Percentiles rank a stretch among this genome's conserved stretches.
Conservation (phyloP, 1,284 basidiomycete genomes). For the Rhodotorula sp. region DNA sequence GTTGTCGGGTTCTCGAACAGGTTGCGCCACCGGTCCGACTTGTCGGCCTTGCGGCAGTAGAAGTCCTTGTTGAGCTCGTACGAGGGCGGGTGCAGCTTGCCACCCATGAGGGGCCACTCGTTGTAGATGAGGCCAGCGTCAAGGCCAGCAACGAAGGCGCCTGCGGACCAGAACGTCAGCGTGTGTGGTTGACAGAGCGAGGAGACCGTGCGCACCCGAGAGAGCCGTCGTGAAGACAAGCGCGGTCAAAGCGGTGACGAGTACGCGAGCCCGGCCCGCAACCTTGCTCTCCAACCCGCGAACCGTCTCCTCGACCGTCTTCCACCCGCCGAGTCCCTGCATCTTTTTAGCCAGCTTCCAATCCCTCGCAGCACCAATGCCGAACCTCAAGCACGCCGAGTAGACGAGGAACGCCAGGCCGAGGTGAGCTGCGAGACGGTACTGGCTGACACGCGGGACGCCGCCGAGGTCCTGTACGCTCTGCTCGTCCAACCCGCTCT, state of each 20-base stretch:
- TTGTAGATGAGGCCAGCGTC: slow-evolving; percentile 97
- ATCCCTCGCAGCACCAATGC: slow-evolving; percentile 74
- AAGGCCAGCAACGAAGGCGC: slow-evolving; percentile 95
- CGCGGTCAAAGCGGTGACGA: slow-evolving; percentile 64
- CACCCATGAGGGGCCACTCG: slow-evolving; percentile 95
- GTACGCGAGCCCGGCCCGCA: slow-evolving; percentile 61
- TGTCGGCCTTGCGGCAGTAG: slow-evolving; percentile 67
- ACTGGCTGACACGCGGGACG: slow-evolving; percentile 95
- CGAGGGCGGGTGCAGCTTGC: slow-evolving; percentile 70
- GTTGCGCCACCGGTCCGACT: slow-evolving; percentile 79
- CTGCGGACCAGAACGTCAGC: slow-evolving; percentile 52
- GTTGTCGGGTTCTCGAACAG: slow-evolving; percentile 96
- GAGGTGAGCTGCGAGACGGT: slow-evolving; percentile 91
- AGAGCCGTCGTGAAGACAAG: slow-evolving; percentile 87
- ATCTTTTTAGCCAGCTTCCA: slow-evolving; percentile 65
- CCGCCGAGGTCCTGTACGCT: slow-evolving; percentile 64
- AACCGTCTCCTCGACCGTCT: slow-evolving; percentile 43
- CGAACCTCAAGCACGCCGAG: slow-evolving; percentile 83
- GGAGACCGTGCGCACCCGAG: slow-evolving; percentile 60
- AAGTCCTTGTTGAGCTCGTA: slow-evolving; percentile 78
- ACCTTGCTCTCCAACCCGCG: slow-evolving; percentile 59
- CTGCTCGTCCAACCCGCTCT: slow-evolving; percentile 80
- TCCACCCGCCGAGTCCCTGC: slow-evolving; percentile 50
- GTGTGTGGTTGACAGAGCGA: not conserved
- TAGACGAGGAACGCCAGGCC: slow-evolving; percentile 87